Evolutionary conservation across 805 yeast species (phyloP), one percentile per base, ranked within the genome.

Genomic region (Cyberlindnera veronae): DNA sequence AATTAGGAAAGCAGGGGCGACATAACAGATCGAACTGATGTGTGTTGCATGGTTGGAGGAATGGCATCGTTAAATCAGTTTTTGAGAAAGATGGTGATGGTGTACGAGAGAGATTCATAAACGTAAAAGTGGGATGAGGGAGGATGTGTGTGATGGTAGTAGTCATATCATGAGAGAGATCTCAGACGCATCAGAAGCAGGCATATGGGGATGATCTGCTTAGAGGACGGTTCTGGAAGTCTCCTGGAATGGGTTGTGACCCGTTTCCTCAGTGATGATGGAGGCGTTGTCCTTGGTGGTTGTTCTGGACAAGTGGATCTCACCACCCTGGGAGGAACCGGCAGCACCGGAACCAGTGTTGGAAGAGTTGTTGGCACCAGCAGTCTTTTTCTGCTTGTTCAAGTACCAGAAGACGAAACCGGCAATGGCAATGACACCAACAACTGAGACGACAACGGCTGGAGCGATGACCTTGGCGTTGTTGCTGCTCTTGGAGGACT

Each of bases 401-500:
- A 64, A 48, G 51, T 58, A 67, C 55, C 45, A 60, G 38, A 62
- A 38, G 20, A 66, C 63, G 36, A 49, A 60, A 27, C 41, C 45
- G 2, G 61, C 57, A 26, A 68, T 50, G 2, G 53, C 46, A 16
- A 52, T 45, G 16, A 62, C 54, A 3, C 55, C 67, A 11, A 67
- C 59, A 7, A 69, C 64, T 34, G 73, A 72, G 10, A 68, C 68
- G 17, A 68, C 62, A 12, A 69, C 72, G 12, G 72, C 71, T 37
- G 73, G 72, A 12, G 63, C 71, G 32, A 68, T 64, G 3, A 50
- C 54, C 38, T 58, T 60, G 14, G 58, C 61, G 1, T 61, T 59
- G 22, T 32, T 46, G 13, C 30, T 34, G n/a, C 22, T 29, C 4
- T 34, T 21, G 3, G 49, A 44, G 6, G 49, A 41, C 8, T 51